phyloP scores from a whole-genome alignment of 441 rosid species.

The Aleurites moluccanus region DNA sequence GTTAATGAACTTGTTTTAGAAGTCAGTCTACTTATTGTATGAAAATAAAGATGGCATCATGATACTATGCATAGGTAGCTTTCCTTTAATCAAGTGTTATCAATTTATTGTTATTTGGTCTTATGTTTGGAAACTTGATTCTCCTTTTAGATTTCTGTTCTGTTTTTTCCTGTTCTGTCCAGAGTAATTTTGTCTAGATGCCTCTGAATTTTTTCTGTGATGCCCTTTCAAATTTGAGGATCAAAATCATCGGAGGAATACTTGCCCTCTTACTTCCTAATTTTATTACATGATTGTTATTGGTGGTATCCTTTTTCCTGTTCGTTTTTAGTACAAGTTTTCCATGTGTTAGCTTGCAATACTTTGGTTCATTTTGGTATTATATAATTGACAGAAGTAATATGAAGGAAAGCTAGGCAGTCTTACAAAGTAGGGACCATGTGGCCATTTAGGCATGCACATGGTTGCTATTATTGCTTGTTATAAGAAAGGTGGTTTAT shows the following conservation, averaged over 20 bases:
- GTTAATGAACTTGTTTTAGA: slow-evolving; percentile 16
- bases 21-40: not conserved
- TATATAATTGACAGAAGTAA: not conserved
- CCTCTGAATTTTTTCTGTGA: too few species aligned
- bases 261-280: not conserved
- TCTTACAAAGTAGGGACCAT: not conserved
- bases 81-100: not conserved
- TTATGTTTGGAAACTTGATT: not conserved
- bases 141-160: not conserved
- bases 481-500: not conserved
- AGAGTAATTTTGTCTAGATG: not conserved
- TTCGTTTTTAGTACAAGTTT: not conserved
- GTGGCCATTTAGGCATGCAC: not conserved
- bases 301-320: not conserved
- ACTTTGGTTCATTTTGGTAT: not conserved
- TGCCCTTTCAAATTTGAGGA: not conserved
- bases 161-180: not conserved
- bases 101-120: not conserved
- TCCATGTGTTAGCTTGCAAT: not conserved
- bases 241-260: not conserved
- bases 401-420: not conserved
- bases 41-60: not conserved
- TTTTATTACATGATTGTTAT: not conserved
- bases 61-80: not conserved
- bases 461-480: not conserved